phyloP scores from a whole-genome alignment of 225 moss, liverwort and hornwort species.

The Sphagnum contortum region DNA sequence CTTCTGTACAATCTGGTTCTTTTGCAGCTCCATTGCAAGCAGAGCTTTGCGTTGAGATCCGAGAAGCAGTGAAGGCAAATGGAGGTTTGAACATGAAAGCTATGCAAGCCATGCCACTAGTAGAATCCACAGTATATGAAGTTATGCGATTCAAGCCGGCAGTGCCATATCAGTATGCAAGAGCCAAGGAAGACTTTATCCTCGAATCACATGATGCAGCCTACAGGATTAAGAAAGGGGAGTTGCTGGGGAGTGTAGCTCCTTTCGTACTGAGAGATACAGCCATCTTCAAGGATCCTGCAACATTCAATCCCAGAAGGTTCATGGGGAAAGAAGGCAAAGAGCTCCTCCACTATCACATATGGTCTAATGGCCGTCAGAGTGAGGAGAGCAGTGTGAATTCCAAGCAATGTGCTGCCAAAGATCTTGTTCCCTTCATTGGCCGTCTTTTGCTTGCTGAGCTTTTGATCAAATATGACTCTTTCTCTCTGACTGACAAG shows the following conservation, averaged over 20 bases:
- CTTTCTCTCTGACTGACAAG: too few relatives aligned
- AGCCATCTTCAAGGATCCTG: not conserved
- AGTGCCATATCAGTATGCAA: slow-evolving; percentile 40
- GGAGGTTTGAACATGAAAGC: slow-evolving; percentile 26
- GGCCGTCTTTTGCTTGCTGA: not conserved
- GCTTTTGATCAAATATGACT: not conserved
- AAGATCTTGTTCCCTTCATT: not conserved
- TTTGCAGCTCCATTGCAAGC: slow-evolving; percentile 24
- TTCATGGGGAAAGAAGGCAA: slow-evolving; percentile 1
- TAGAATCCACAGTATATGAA: slow-evolving; percentile 34
- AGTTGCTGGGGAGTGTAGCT: slow-evolving; percentile 4
- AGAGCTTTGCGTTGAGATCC: slow-evolving; percentile 32
- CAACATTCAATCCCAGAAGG: not conserved
- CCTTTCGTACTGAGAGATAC: not conserved
- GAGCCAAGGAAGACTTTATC: slow-evolving; percentile 35
- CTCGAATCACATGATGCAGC: slow-evolving; percentile 33
- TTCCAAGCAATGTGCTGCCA: not conserved
- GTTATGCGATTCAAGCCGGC: slow-evolving; percentile 30
- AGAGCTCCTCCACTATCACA: not conserved
- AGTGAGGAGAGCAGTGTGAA: not conserved
- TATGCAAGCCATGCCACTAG: slow-evolving; percentile 26
- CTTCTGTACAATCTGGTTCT: not conserved
- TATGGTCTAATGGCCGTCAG: slow-evolving; percentile 1
- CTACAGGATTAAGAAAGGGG: slow-evolving; percentile 24
- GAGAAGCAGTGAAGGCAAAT: slow-evolving; percentile 19